Conservation (phyloP, 306 rosid species). For the Cucurbita maxima region DNA sequence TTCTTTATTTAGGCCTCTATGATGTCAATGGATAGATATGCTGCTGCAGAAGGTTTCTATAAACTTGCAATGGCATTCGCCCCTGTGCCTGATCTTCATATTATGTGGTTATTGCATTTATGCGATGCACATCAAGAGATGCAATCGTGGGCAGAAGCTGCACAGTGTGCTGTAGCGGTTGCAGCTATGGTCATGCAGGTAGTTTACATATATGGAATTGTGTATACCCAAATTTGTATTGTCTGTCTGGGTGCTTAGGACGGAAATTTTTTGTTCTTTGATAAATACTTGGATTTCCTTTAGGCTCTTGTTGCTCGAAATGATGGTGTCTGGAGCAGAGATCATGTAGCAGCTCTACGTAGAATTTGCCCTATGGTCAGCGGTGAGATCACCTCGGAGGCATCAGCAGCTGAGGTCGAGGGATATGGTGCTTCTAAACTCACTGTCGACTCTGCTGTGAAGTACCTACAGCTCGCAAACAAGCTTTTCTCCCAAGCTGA, state of each 20-base stretch:
- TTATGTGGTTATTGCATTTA: conserved; percentile 96
- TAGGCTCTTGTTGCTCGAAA: conserved; percentile 97
- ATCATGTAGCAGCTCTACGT: conserved; percentile 79
- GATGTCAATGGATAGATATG: conserved; percentile 92
- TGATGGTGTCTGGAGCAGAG: conserved; percentile 98
- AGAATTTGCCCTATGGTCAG: conserved; percentile 97
- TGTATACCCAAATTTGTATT: not conserved
- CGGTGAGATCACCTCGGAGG: conserved; percentile 87
- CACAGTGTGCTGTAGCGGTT: conserved; percentile 97
- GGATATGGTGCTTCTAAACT: conserved; percentile 97
- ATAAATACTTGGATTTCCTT: conserved; percentile 2
- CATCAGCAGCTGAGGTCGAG: conserved; percentile 96
- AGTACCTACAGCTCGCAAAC: conserved; percentile 92
- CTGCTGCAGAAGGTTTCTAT: conserved; percentile 86
- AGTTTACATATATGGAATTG: not conserved
- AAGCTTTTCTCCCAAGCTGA: conserved; percentile 97
- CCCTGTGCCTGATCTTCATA: conserved; percentile 98
- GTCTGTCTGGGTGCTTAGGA: not conserved
- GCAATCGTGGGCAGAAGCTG: conserved; percentile 99
- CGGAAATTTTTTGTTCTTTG: not conserved
- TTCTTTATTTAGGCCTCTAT: conserved; percentile 42
- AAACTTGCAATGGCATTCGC: conserved; percentile 97
- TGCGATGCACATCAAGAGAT: conserved; percentile 98
- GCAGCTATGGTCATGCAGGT: conserved; percentile 99
- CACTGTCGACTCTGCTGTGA: conserved; percentile 91